A percentile compares a stretch with the other conserved stretches of the same genome.
phyloP scores from a whole-genome alignment of 352 stramenopile genomes.

The Phytophthora megakarya region DNA sequence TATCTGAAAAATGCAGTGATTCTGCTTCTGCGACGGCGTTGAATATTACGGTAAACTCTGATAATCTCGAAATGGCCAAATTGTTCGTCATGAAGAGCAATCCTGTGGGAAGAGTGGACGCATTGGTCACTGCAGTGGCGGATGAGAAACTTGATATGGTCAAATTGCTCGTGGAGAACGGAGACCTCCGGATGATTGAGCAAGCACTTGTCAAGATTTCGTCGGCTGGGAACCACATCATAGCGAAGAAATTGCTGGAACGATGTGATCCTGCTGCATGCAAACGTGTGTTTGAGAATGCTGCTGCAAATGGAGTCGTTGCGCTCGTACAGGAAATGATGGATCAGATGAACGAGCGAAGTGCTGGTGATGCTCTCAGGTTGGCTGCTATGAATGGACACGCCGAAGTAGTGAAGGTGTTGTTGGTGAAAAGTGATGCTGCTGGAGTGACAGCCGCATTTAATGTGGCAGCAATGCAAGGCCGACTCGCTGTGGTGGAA shows the following conservation, averaged over 20 bases:
- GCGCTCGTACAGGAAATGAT: conserved; percentile 22
- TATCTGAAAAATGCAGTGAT: conserved; percentile 18
- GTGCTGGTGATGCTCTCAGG: conserved; percentile 1
- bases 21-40: conserved; percentile 4
- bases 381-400: conserved; percentile 24
- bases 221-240: conserved; percentile 11
- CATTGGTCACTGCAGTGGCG: conserved; percentile 11
- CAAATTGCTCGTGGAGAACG: neutral
- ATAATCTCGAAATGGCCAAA: conserved; percentile 17
- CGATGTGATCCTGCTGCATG: conserved; percentile 10
- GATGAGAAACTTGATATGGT: conserved; percentile 12
- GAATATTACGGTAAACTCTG: conserved; percentile 4
- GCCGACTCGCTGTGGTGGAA: conserved; percentile 19
- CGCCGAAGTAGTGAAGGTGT: conserved; percentile 14
- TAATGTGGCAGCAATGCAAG: conserved; percentile 23
- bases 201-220: conserved; percentile 25
- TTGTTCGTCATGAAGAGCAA: conserved; percentile 23
- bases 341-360: conserved; percentile 6
- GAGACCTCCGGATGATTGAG: conserved; percentile 15
- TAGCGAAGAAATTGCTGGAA: conserved; percentile 8
- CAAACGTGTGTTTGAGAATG: conserved; percentile 23
- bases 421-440: conserved; percentile 19
- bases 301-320: conserved; percentile 10
- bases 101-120: conserved; percentile 1
- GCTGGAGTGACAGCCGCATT: conserved; percentile 15